Conservation (phyloP, 305 asterid genomes). For the Fraxinus xanthoxyloides region DNA sequence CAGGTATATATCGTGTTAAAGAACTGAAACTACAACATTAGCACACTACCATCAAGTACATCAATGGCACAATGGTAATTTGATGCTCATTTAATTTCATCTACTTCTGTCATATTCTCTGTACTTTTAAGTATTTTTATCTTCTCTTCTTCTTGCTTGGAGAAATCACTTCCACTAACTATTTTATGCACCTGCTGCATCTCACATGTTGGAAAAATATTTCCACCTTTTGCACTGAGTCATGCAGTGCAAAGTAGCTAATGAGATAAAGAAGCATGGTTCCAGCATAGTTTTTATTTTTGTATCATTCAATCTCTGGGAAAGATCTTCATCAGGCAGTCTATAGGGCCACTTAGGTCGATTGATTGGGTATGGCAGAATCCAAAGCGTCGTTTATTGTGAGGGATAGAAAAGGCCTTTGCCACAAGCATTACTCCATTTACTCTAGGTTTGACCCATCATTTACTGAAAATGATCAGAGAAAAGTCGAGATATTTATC, state of each 20-base stretch:
- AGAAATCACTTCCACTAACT: slow-evolving; percentile 5
- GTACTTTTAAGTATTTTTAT: not conserved
- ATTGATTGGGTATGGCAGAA: slow-evolving; percentile 8
- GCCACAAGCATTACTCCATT: not conserved
- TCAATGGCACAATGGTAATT: not conserved
- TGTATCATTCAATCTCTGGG: not conserved
- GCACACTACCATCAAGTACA: not conserved
- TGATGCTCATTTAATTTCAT: not conserved
- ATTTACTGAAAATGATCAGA: not conserved
- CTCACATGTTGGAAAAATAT: not conserved
- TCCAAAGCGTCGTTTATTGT: not conserved
- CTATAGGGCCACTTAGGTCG: slow-evolving; percentile 14
- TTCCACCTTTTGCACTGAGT: not conserved
- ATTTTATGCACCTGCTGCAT: not conserved
- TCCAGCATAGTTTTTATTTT: slow-evolving; percentile 2
- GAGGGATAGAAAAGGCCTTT: slow-evolving; percentile 7
- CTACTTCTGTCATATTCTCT: not conserved
- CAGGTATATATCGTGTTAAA: not conserved
- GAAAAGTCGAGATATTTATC: not conserved
- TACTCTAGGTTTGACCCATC: not conserved
- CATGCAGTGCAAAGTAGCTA: slow-evolving; percentile 4
- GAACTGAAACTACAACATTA: not conserved
- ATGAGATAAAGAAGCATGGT: slow-evolving; percentile 1
- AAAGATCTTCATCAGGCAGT: not conserved
- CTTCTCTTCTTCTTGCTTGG: slow-evolving; percentile 1